Evolutionary conservation across 2,329 filamentous ascomycete species (phyloP).

Genomic region (Xylariaceae sp.): DNA sequence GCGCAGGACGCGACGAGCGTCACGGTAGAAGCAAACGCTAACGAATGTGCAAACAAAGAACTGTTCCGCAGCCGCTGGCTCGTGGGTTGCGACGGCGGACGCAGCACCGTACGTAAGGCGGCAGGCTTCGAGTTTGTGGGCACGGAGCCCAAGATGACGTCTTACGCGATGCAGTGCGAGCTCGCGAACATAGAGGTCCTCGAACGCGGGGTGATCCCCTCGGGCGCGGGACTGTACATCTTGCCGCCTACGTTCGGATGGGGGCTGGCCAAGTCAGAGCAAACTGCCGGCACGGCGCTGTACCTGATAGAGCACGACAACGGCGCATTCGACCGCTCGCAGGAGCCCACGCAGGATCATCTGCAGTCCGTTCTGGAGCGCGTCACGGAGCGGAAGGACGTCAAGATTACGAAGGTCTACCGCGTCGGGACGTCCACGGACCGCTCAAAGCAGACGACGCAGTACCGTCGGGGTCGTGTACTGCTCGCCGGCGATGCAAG

Average conservation of each 20-base stretch:
- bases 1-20: slow-evolving; percentile 33
- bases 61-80: slow-evolving; percentile 45
- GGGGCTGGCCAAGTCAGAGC: not conserved
- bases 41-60: not conserved
- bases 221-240: slow-evolving; percentile 41
- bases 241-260: not conserved
- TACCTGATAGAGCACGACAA: slow-evolving; percentile 32
- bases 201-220: slow-evolving; percentile 36
- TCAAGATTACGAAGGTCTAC: slow-evolving; percentile 32
- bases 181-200: slow-evolving; percentile 42
- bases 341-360: slow-evolving; percentile 30
- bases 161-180: slow-evolving; percentile 44
- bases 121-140: slow-evolving; percentile 47
- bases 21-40: slow-evolving; percentile 27
- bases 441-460: slow-evolving; percentile 31
- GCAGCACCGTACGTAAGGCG: slow-evolving; percentile 47
- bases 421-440: slow-evolving; percentile 39
- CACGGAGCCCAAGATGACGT: slow-evolving; percentile 46
- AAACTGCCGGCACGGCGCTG: not conserved
- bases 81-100: slow-evolving; percentile 52
- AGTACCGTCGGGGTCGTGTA: slow-evolving; percentile 52
- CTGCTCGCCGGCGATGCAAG: slow-evolving; percentile 64
- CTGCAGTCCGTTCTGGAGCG: slow-evolving; percentile 30
- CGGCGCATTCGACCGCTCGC: slow-evolving; percentile 30
- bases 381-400: slow-evolving; percentile 26